Evolutionary conservation across 75 land plant genomes (phyloP).

Genomic region (Azolla pinnata): DNA sequence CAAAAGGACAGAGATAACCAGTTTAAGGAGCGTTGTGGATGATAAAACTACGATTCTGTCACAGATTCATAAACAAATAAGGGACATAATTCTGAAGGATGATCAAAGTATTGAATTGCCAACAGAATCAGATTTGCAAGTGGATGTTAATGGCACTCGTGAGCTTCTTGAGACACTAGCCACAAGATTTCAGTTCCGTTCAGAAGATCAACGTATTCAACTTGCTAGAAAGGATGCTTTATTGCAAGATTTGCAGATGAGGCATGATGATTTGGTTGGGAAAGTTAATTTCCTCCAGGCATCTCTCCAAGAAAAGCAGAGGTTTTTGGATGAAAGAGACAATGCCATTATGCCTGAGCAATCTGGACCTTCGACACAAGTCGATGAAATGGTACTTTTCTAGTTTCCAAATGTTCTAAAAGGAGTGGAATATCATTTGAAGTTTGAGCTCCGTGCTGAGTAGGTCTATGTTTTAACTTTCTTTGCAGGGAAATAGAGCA

Average conservation of each 20-base stretch:
- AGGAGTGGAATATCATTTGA: too few species aligned
- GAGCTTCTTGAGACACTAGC: conserved; percentile 35
- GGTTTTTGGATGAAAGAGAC: conserved; percentile 27
- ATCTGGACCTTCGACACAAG: too few species aligned
- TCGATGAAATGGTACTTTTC: background rate
- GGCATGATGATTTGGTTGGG: conserved; percentile 34
- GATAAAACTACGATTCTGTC: conserved; percentile 28
- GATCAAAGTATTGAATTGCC: conserved; percentile 18
- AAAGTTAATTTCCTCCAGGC: conserved; percentile 36
- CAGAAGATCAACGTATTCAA: conserved; percentile 30
- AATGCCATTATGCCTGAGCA: too few species aligned
- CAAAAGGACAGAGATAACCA: conserved; percentile 42
- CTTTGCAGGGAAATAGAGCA: conserved; percentile 39
- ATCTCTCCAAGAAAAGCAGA: conserved; percentile 41
- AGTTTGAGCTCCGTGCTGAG: too few species aligned
- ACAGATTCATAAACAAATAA: conserved; percentile 32
- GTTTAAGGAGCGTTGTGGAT: conserved; percentile 23
- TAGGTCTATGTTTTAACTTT: too few species aligned
- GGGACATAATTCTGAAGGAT: conserved; percentile 27
- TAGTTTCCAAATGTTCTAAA: too few species aligned
- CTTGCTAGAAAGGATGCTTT: conserved; percentile 48
- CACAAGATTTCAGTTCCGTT: conserved; percentile 27
- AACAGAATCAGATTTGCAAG: conserved; percentile 13
- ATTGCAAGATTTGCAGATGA: conserved; percentile 41
- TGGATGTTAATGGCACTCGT: conserved; percentile 10